phyloP scores from a whole-genome alignment of 2,329 filamentous ascomycete genomes.

The Nigrograna mackinnonii region DNA sequence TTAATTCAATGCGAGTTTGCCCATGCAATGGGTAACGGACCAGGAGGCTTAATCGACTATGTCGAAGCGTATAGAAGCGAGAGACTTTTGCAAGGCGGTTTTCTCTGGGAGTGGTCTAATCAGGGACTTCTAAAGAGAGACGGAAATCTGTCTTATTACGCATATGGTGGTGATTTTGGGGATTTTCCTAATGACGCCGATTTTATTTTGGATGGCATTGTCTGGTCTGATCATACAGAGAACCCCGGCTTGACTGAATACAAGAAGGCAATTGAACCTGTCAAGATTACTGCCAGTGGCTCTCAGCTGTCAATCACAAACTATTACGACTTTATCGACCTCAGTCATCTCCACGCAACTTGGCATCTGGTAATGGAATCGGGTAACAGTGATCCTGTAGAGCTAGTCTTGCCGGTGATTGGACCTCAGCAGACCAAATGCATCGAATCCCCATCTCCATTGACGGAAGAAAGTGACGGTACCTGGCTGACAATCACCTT shows the following conservation, averaged over 20 bases:
- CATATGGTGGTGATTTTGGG: conserved; percentile 39
- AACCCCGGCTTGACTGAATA: conserved; percentile 35
- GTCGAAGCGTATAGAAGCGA: conserved; percentile 61
- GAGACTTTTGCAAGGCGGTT: conserved; percentile 63
- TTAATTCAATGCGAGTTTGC: conserved; percentile 55
- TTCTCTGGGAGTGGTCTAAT: conserved; percentile 43
- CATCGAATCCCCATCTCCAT: no score
- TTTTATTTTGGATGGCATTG: conserved; percentile 39
- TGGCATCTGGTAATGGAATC: no score
- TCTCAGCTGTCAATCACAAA: conserved; percentile 14
- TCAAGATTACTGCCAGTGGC: conserved; percentile 8
- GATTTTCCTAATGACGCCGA: conserved; percentile 33
- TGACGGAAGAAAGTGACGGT: no score
- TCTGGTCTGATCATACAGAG: conserved; percentile 32
- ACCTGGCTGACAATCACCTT: neutral
- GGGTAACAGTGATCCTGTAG: no score
- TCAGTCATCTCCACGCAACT: no score
- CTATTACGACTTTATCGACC: conserved; percentile 20
- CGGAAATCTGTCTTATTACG: conserved; percentile 32
- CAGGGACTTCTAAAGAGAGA: conserved; percentile 37
- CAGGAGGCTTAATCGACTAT: conserved; percentile 67
- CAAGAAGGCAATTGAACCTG: conserved; percentile 38
- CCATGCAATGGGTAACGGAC: conserved; percentile 71
- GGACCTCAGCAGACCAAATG: no score
- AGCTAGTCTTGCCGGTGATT: no score